phyloP scores from a whole-genome alignment of 495 filamentous ascomycete species.

The Opeltia flavorubescens region DNA sequence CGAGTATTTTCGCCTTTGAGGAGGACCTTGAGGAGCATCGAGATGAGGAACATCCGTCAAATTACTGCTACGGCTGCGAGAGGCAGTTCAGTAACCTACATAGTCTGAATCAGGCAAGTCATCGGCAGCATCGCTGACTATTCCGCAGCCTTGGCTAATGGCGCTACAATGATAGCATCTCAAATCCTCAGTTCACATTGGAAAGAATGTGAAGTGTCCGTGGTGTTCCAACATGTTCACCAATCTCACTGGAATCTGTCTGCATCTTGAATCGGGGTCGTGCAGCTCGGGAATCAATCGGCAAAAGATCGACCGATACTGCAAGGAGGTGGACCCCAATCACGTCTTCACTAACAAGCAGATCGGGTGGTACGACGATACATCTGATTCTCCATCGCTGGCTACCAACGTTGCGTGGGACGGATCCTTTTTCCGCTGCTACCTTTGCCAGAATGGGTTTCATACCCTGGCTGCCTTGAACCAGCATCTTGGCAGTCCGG shows the following conservation, averaged over 20 bases:
- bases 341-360: conserved; percentile 18
- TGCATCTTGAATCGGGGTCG: conserved; percentile 18
- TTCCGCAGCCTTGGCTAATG: too few species aligned
- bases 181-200: conserved; percentile 18
- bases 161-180: conserved; percentile 15
- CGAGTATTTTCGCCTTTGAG: conserved; percentile 5
- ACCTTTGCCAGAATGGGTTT: conserved; percentile 15
- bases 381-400: conserved; percentile 1
- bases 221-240: conserved; percentile 14
- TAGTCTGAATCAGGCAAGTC: conserved; percentile 12
- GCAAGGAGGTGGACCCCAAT: conserved; percentile 13
- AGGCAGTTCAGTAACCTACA: conserved; percentile 13
- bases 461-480: conserved; percentile 10
- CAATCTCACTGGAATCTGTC: conserved; percentile 16
- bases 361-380: conserved; percentile 11
- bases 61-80: conserved; percentile 17
- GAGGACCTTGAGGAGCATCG: conserved; percentile 12
- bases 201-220: conserved; percentile 17
- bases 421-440: conserved; percentile 17
- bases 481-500: conserved; percentile 17
- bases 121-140: neutral
- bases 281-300: conserved; percentile 17
- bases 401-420: conserved; percentile 19
- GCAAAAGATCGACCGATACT: conserved; percentile 13
- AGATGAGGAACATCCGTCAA: conserved; percentile 5